Base-by-base conservation (phyloP, 371 early-diverging fungal species). In the Gilbertella persicaria region DNA sequence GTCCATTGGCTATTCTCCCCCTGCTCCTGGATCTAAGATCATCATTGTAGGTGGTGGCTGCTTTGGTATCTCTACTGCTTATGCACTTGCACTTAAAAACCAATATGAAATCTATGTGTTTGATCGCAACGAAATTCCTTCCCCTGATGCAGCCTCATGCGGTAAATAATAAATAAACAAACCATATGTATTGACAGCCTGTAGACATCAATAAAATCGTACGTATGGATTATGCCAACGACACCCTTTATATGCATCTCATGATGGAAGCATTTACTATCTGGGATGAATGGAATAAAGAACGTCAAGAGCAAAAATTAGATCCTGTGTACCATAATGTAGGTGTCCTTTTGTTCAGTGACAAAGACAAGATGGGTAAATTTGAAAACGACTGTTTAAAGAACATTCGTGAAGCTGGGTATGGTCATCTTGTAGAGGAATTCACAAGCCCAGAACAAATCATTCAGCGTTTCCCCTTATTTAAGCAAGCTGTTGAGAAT, bases 261-360 rank as follows among this genome's bases (percentile, higher is more conserved):
- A 74, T 62, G 2, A 42, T 78, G 16, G 68, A 72, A 26, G 67
- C 80, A 1, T 60, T 80, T n/a, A 56, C 55, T 5, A 25, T 63
- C 23, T 83, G 80, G 78, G 63, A 62, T 26, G 60, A 76, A 45
- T 82, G 80, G 82, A 80, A 83, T 50, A 45, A 63, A 25, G 84
- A 80, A 40, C 62, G 71, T 37, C 52, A 50, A 10, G 56, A 55
- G 14, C 12, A 53, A 33, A 62, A 66, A 12, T 53, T 35, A 3
- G 21, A 39, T 4, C 65, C 75, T 25, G 62, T 74, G 4, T 79
- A 69, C 40, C 55, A 73, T 49, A 64, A 73, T 28, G 61, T 64
- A 9, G 80, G 80, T 5, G 55, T 73, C 6, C 41, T 78, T 8
- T 58, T 69, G 19, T 50, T 80, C 2, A 61, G 69, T 25, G 42